Conservation (phyloP, 768 basidiomycete genomes). For the Tylopilus felleus region DNA sequence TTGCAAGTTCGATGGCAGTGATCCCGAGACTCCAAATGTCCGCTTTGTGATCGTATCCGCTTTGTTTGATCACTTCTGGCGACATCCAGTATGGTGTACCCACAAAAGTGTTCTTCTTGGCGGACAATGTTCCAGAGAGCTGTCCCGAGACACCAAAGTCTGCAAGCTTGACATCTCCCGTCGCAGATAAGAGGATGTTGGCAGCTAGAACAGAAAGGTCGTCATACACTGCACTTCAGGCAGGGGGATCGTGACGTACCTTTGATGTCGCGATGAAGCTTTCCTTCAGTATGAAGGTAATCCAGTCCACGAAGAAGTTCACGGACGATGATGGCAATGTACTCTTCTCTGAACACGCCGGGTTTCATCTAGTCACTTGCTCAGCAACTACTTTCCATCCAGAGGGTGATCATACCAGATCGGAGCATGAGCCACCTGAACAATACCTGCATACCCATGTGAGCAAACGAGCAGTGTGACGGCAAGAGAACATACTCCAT, state of each 20-base stretch:
- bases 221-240: background rate
- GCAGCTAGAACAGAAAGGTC: constrained; percentile 55
- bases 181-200: constrained; percentile 88
- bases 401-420: constrained; percentile 60
- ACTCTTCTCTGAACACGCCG: constrained; percentile 96
- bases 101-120: constrained; percentile 98
- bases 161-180: constrained; percentile 94
- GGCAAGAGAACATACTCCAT: constrained; percentile 70
- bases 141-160: constrained; percentile 99
- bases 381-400: constrained; percentile 6
- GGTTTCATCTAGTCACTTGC: constrained; percentile 81
- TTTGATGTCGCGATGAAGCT: constrained; percentile 99
- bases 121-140: constrained; percentile 85
- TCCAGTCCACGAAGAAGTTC: constrained; percentile 91
- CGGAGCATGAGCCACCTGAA: constrained; percentile 96
- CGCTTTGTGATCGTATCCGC: constrained; percentile 97
- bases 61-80: constrained; percentile 99
- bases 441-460: constrained; percentile 64
- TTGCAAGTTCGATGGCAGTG: constrained; percentile 95
- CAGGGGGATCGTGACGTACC: constrained; percentile 43
- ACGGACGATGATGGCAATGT: constrained; percentile 94
- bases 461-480: constrained; percentile 1
- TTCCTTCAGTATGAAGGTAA: constrained; percentile 94
- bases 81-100: constrained; percentile 99
- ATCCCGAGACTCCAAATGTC: constrained; percentile 99